These are phyloP conservation scores for Elaeis guineensis DNA, from an alignment of 176 grass and related monocot species.

Conservation along the genomic window DNA sequence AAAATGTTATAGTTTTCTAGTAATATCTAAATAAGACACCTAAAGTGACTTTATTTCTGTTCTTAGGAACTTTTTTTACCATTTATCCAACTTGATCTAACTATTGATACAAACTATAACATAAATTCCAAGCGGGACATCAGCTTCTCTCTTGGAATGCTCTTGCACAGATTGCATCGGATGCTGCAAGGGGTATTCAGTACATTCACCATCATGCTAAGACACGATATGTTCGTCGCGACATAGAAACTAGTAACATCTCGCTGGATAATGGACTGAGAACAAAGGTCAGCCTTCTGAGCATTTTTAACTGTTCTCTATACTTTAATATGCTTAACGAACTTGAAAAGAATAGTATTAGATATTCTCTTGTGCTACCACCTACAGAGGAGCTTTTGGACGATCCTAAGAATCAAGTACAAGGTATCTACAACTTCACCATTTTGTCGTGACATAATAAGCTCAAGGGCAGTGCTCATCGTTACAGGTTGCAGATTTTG, in stretches of 20 bases:
- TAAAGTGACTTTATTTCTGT: no score
- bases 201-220: slow-evolving; percentile 72
- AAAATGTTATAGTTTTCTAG: no score
- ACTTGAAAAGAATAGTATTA: no score
- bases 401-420: no score
- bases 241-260: slow-evolving; percentile 66
- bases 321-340: no score
- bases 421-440: no score
- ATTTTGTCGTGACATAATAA: no score
- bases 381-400: no score
- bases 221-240: slow-evolving; percentile 46
- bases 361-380: no score
- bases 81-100: no score
- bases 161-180: slow-evolving; percentile 50
- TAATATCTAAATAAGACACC: no score
- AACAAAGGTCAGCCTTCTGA: slow-evolving; percentile 37
- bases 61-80: no score
- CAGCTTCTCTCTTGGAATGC: slow-evolving; percentile 59
- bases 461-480: neutral
- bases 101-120: neutral
- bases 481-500: slow-evolving; percentile 53
- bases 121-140: slow-evolving; percentile 23
- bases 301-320: neutral
- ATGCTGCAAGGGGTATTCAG: slow-evolving; percentile 52
- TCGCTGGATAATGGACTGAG: slow-evolving; percentile 48